A percentile compares a stretch with the other conserved stretches of the same genome.
Conservation (phyloP, 441 rosid genomes). For the Erodium trifolium region DNA sequence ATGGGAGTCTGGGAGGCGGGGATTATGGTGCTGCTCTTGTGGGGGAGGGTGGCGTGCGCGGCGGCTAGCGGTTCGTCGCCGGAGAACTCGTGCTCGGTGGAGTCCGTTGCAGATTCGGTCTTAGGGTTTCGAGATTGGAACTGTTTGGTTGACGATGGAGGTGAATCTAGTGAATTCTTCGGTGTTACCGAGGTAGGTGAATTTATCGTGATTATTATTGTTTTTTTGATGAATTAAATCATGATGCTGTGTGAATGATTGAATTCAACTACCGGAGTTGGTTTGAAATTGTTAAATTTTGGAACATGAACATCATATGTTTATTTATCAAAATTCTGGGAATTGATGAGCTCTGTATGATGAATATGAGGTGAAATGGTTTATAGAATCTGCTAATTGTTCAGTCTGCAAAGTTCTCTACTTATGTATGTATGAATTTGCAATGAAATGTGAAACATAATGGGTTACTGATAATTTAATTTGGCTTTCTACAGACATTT, state of each 20-base stretch:
- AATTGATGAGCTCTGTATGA: too few species aligned
- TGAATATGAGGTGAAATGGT: too few species aligned
- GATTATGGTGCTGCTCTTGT: conserved; percentile 32
- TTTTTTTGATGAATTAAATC: background rate
- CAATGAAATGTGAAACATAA: too few species aligned
- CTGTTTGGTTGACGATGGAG: conserved; percentile 24
- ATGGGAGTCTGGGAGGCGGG: conserved; percentile 38
- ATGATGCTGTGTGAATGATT: background rate
- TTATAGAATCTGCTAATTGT: too few species aligned
- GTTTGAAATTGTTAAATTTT: too few species aligned
- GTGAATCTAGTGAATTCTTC: conserved; percentile 28
- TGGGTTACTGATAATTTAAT: background rate
- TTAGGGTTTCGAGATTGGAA: conserved; percentile 38
- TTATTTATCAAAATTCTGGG: too few species aligned
- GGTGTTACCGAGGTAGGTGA: conserved; percentile 60
- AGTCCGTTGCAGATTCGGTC: conserved; percentile 38
- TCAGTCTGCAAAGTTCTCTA: too few species aligned
- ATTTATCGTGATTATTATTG: background rate
- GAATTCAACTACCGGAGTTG: too few species aligned
- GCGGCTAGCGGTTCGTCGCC: conserved; percentile 27
- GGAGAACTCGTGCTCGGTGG: conserved; percentile 30
- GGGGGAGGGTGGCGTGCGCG: conserved; percentile 27
- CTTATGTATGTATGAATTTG: too few species aligned
- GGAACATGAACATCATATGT: too few species aligned
- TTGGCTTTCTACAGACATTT: background rate